Evolutionary conservation across 257 asterid species (phyloP).

Genomic region (Capsicum baccatum): DNA sequence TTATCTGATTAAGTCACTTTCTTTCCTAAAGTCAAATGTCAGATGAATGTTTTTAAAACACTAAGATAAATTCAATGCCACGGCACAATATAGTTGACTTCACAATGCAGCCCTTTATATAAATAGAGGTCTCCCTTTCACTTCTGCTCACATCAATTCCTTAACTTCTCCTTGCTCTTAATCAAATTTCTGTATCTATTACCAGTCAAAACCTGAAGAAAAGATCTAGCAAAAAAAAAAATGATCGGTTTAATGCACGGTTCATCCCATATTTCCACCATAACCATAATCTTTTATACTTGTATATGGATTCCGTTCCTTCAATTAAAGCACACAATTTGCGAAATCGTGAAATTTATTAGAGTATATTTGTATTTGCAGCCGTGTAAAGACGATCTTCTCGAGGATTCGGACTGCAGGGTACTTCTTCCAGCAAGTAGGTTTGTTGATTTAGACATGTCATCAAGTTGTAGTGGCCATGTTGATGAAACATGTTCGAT

Average conservation of each 20-base stretch:
- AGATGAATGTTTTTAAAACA: slow-evolving; percentile 5
- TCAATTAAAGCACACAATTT: slow-evolving; percentile 27
- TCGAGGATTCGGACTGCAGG: neutral
- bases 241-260: slow-evolving; percentile 39
- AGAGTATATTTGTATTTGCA: neutral
- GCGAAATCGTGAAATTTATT: neutral
- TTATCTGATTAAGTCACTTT: neutral
- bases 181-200: neutral
- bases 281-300: slow-evolving; percentile 33
- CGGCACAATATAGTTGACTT: slow-evolving; percentile 26
- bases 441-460: slow-evolving; percentile 28
- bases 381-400: neutral
- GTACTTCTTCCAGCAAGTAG: slow-evolving; percentile 15
- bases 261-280: slow-evolving; percentile 31
- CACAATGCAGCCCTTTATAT: slow-evolving; percentile 14
- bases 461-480: neutral
- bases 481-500: slow-evolving; percentile 52
- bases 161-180: neutral
- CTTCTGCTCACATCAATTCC: slow-evolving; percentile 3
- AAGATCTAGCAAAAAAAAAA: neutral
- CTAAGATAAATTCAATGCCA: slow-evolving; percentile 8
- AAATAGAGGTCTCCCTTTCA: neutral
- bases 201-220: neutral
- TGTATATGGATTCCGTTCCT: slow-evolving; percentile 37
- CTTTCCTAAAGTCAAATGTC: slow-evolving; percentile 4